These are phyloP conservation scores for Arctium lappa DNA, from an alignment of 129 eudicot genomes.

Conservation along the genomic window DNA sequence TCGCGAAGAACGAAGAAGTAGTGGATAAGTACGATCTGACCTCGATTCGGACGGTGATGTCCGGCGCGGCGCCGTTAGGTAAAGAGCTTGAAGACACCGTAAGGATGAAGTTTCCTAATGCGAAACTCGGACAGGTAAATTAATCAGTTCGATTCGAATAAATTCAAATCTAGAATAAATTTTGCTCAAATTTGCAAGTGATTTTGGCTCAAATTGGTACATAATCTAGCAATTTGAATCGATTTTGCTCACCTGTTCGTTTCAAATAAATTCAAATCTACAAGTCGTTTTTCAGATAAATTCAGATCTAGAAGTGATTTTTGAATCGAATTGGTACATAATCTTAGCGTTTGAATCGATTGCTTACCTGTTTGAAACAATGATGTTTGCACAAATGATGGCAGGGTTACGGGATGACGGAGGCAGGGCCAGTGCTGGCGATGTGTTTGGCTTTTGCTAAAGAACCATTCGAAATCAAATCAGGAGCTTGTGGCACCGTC, in stretches of 20 bases:
- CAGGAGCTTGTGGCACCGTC: conserved; percentile 91
- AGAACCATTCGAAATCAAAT: conserved; percentile 73
- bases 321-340: neutral
- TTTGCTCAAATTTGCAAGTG: neutral
- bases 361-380: neutral
- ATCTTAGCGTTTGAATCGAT: neutral
- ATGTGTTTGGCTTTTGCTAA: conserved; percentile 95
- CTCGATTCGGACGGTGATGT: conserved; percentile 66
- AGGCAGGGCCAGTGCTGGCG: conserved; percentile 92
- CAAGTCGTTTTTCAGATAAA: neutral
- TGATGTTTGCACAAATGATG: neutral
- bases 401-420: conserved; percentile 99
- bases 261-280: too few species aligned
- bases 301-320: neutral
- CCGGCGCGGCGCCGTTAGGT: conserved; percentile 97
- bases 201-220: neutral
- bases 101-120: conserved; percentile 65
- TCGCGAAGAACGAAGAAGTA: conserved; percentile 64
- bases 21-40: conserved; percentile 68
- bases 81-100: conserved; percentile 86
- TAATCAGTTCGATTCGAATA: neutral
- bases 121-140: conserved; percentile 81
- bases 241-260: neutral
- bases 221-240: neutral
- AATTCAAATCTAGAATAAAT: neutral